A percentile compares a stretch with the other conserved stretches of the same genome.
phyloP scores from a whole-genome alignment of 371 early-diverging fungal genomes.

The Apophysomyces variabilis region DNA sequence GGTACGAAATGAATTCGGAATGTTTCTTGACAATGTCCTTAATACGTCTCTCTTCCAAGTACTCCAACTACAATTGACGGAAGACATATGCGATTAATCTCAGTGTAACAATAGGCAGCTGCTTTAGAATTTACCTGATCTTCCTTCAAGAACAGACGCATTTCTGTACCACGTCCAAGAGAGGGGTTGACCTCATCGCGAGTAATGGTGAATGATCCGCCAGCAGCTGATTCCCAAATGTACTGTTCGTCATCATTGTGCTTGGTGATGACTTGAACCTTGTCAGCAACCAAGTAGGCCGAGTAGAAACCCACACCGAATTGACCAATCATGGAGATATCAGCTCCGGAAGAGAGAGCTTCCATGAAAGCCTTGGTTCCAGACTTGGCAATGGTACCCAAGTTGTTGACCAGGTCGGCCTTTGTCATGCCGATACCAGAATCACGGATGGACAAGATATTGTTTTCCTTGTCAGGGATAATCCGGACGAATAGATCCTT shows the following conservation, averaged over 20 bases:
- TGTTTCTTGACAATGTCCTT: conserved; percentile 77
- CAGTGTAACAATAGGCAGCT: not conserved
- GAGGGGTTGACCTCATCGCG: conserved; percentile 72
- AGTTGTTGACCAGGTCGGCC: conserved; percentile 76
- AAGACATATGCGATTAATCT: conserved; percentile 29
- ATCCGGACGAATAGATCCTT: conserved; percentile 69
- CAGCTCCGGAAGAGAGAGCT: conserved; percentile 55
- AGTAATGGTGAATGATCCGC: conserved; percentile 73
- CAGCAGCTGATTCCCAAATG: conserved; percentile 76
- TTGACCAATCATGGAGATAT: conserved; percentile 84
- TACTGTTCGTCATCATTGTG: conserved; percentile 73
- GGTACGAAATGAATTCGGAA: conserved; percentile 79
- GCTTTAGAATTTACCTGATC: conserved; percentile 50
- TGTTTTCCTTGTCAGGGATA: conserved; percentile 61
- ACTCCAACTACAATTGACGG: conserved; percentile 52
- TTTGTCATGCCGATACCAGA: conserved; percentile 93
- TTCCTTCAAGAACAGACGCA: conserved; percentile 80
- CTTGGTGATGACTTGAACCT: conserved; percentile 85
- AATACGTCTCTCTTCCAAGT: conserved; percentile 57
- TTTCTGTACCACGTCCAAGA: conserved; percentile 73
- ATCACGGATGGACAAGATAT: conserved; percentile 76
- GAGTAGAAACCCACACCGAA: conserved; percentile 96
- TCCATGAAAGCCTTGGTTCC: conserved; percentile 65
- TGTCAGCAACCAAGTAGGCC: conserved; percentile 81
- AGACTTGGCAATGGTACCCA: conserved; percentile 89